Conservation (phyloP, 768 basidiomycete genomes). For the Cytidiella melzeri region DNA sequence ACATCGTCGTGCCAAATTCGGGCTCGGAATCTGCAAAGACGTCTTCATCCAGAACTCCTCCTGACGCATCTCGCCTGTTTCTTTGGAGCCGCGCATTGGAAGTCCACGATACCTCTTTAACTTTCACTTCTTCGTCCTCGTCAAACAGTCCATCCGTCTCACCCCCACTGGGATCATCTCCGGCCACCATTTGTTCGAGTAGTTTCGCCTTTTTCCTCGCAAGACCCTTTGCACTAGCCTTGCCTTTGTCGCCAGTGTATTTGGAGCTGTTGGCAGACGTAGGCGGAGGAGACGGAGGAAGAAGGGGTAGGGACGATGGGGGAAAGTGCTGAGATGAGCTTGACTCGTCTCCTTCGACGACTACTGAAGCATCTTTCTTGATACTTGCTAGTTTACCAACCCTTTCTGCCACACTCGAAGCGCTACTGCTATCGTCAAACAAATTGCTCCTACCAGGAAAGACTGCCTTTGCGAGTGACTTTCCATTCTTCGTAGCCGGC, state of each 20-base stretch:
- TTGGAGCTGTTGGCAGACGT: conserved; percentile 17
- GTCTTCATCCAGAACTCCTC: conserved; percentile 5
- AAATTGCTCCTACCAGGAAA: conserved; percentile 21
- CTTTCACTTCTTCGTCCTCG: conserved; percentile 24
- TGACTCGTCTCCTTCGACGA: conserved; percentile 20
- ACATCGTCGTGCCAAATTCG: conserved; percentile 17
- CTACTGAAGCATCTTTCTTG: conserved; percentile 11
- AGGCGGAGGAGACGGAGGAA: conserved; percentile 69
- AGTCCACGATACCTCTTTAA: conserved; percentile 24
- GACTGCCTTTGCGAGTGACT: conserved; percentile 13
- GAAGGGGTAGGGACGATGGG: conserved; percentile 28
- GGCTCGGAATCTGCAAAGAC: conserved; percentile 12
- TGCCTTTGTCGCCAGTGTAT: conserved; percentile 9
- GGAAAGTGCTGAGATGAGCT: not conserved
- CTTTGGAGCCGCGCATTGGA: conserved; percentile 12
- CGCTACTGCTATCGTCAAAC: not conserved
- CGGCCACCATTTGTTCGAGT: conserved; percentile 25
- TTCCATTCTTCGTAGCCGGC: conserved; percentile 6
- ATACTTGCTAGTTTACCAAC: conserved; percentile 1
- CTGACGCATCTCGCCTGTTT: not conserved
- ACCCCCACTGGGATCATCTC: conserved; percentile 20
- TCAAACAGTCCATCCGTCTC: conserved; percentile 18
- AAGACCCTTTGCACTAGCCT: conserved; percentile 21
- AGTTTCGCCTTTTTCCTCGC: conserved; percentile 47
- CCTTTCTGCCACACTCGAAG: not conserved